Evolutionary conservation across 2,329 filamentous ascomycete species (phyloP).

Genomic region (Colletotrichum ledebouriae): DNA sequence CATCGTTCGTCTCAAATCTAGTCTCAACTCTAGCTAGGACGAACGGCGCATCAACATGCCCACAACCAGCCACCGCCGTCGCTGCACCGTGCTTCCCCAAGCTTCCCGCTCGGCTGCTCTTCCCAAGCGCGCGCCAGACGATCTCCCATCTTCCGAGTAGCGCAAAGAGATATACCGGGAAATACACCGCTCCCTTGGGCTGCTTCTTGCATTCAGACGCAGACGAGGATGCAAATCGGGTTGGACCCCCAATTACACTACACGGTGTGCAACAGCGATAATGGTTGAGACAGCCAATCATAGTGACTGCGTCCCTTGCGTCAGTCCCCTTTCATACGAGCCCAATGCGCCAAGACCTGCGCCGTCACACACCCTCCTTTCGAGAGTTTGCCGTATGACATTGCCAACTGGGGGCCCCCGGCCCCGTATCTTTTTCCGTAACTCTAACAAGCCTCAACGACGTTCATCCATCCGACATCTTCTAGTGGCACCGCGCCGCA

Average conservation of each 20-base stretch:
- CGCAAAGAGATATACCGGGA: not conserved
- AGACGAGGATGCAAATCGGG: not conserved
- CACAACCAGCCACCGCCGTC: conserved; percentile 33
- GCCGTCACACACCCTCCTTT: conserved; percentile 16
- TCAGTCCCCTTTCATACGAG: conserved; percentile 32
- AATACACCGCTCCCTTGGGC: conserved; percentile 12
- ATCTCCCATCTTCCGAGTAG: conserved; percentile 21
- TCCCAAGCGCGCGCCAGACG: not conserved
- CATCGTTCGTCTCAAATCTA: conserved; percentile 29
- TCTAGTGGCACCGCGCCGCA: conserved; percentile 19
- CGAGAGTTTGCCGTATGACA: conserved; percentile 23
- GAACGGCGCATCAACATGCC: conserved; percentile 21
- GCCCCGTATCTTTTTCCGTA: not conserved
- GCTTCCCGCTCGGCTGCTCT: conserved; percentile 3
- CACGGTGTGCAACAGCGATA: conserved; percentile 6
- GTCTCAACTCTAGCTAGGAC: conserved; percentile 1
- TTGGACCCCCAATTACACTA: conserved; percentile 15
- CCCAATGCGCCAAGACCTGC: conserved; percentile 32
- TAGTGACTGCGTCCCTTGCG: conserved; percentile 32
- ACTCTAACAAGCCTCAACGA: conserved; percentile 16
- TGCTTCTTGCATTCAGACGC: conserved; percentile 1
- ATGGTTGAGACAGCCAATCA: conserved; percentile 32
- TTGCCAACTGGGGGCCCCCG: conserved; percentile 7
- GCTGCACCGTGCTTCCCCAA: conserved; percentile 26
- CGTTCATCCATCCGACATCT: conserved; percentile 3